Base-by-base conservation (phyloP, 768 basidiomycete genomes). In the Panus rudis region DNA sequence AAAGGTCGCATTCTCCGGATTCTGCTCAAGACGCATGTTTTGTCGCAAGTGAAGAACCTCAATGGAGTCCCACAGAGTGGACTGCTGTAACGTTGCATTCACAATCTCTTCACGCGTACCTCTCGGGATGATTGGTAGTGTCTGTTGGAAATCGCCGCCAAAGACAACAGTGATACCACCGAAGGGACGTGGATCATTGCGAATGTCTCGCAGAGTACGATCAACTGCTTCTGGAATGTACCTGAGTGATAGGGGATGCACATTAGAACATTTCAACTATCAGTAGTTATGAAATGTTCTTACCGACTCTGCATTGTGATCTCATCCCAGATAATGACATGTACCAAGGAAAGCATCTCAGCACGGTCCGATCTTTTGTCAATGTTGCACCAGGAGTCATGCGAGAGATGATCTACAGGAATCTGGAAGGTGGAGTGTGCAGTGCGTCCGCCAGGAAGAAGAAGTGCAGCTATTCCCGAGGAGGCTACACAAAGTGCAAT, bases 91-190 rank as follows among this genome's bases (percentile, higher is more conserved):
- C 4, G 57, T 58, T 1, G 66, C 65, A 46, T 35, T 47, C 3
- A 73, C 57, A 54, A 72, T 69, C 10, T 71, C 58, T 27, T 57
- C 55, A 27, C 63, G 41, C 4, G 58, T 53, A 0, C 70, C 72
- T 46, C 60, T 51, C 0, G 42, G 51, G 7, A 76, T 55, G 0
- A 76, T 67, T 30, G 72, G 73, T 0, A 76, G 59, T 1, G 54
- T 72, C 47, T 75, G 75, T 5, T 61, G 60, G 40, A 70, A 75
- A 50, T 77, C 72, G 1, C 72, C 75, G 39, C 69, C 70, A 62
- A 75, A 71, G 2, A 76, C 42, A 0, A 71, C 50, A 21, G 66
- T 66, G 6, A 73, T 52, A n/a, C 67, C 71, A 31, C 67, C 72
- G 67, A 71, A 77, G 4, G 58, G 59, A 4, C 17, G 24, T 14